phyloP scores from a whole-genome alignment of 768 basidiomycete genomes.

The Collybia nuda region DNA sequence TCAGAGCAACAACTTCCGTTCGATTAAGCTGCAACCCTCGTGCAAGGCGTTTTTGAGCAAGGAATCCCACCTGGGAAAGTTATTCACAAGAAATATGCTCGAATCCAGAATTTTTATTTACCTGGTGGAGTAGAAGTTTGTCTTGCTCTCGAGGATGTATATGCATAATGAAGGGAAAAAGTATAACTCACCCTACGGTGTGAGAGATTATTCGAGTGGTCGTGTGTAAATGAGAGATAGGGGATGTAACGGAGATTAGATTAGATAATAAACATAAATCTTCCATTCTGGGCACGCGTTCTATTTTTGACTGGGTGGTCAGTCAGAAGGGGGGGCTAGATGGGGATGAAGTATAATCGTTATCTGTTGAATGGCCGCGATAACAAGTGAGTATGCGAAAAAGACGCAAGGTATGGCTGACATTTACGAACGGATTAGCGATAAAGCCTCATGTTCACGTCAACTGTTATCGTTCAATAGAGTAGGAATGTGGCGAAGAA shows the following conservation, averaged over 20 bases:
- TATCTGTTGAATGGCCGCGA: too few species aligned
- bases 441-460: too few species aligned
- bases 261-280: too few species aligned
- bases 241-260: too few species aligned
- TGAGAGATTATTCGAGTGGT: too few species aligned
- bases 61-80: slow-evolving; percentile 63
- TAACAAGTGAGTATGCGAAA: too few species aligned
- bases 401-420: too few species aligned
- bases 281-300: background rate
- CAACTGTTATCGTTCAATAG: too few species aligned
- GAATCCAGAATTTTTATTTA: slow-evolving; percentile 12
- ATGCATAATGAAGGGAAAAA: slow-evolving; percentile 37
- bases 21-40: slow-evolving; percentile 87
- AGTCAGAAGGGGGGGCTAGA: too few species aligned
- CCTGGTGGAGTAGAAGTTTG: slow-evolving; percentile 74
- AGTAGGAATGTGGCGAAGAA: background rate
- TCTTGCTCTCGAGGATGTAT: slow-evolving; percentile 74
- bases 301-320: background rate
- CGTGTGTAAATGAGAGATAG: background rate
- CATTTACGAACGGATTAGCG: too few species aligned
- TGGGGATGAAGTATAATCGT: too few species aligned
- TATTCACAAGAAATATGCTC: background rate
- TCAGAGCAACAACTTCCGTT: slow-evolving; percentile 85
- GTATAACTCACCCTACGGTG: background rate
- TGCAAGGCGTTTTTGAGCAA: slow-evolving; percentile 94